These are phyloP conservation scores for Aspergillus kassunensis DNA, from an alignment of 495 filamentous ascomycete species.

Conservation along the genomic window DNA sequence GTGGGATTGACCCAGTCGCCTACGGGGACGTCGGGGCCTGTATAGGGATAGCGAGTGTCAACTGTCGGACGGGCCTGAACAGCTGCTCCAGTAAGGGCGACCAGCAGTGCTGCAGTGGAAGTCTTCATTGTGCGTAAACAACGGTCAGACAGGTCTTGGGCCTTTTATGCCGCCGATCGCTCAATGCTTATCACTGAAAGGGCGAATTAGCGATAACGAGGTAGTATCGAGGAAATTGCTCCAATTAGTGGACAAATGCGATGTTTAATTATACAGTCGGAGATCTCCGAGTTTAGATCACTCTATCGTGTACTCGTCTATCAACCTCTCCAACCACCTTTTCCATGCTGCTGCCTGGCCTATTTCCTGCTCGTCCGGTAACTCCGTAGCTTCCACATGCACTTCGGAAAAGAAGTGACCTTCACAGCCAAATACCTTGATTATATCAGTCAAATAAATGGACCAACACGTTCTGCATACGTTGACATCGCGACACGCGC, in stretches of 20 bases:
- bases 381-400: background rate
- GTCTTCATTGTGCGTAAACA: slow-evolving; percentile 22
- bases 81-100: slow-evolving; percentile 19
- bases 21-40: slow-evolving; percentile 43
- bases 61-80: slow-evolving; percentile 24
- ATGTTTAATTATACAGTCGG: too few species aligned
- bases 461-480: background rate
- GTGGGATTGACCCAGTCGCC: slow-evolving; percentile 50
- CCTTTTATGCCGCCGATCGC: too few species aligned
- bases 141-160: too few species aligned
- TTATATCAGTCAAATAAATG: too few species aligned
- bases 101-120: slow-evolving; percentile 10
- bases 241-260: too few species aligned
- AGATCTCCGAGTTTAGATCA: background rate
- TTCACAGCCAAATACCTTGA: background rate
- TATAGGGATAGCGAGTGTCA: slow-evolving; percentile 35
- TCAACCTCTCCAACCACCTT: background rate
- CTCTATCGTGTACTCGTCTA: background rate
- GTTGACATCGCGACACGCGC: background rate
- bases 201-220: background rate
- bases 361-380: background rate
- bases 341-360: background rate
- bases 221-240: background rate
- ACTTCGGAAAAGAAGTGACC: background rate
- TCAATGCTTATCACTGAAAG: too few species aligned